Base-by-base conservation (phyloP, 257 asterid species). In the Coffea canephora region DNA sequence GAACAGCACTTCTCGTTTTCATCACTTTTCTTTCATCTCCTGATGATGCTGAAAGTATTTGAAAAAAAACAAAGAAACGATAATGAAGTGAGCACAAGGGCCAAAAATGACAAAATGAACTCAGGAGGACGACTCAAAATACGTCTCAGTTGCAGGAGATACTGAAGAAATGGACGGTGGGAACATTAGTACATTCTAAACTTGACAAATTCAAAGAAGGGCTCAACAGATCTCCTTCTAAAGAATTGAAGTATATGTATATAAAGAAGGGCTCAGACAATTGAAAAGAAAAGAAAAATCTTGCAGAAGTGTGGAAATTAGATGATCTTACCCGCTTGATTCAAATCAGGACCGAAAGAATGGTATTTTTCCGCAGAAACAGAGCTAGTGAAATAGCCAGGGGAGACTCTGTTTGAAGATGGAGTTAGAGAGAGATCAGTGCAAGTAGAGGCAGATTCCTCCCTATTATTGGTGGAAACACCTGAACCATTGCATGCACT, bases 371-470 rank as follows among this genome's bases (percentile, higher is more conserved):
- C 64, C 5, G 74, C 61, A 67, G 74, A 67, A 48, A 52, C 73
- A 65, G 27, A 54, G 43, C 48, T 27, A 43, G 59, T 73, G 65
- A 78, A 46, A 25, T 59, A 70, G 43, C 69, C 69, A 41, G 59
- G 1, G 8, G 55, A 70, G 45, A 64, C 39, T 77, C 74, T 77
- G 18, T 84, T 59, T 11, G 82, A 69, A n/a, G 84, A 71, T 3
- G 80, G 82, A 50, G 83, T 73, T 1, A 81, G 84, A 31, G 82
- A 73, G 54, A 84, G 84, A 57, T 78, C 61, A 71, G 87, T 84
- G 78, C 85, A 81, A 49, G 87, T 81, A 27, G 87, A 84, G 54
- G 81, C 85, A 48, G 82, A 69, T 16, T 74, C 78, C 68, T 80
- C 82, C 31, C 74, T 43, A 49, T 72, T 76, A 71, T 59, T 81